Conservation (phyloP, 2,329 filamentous ascomycete species). For the Coniochaeta pulveracea region DNA sequence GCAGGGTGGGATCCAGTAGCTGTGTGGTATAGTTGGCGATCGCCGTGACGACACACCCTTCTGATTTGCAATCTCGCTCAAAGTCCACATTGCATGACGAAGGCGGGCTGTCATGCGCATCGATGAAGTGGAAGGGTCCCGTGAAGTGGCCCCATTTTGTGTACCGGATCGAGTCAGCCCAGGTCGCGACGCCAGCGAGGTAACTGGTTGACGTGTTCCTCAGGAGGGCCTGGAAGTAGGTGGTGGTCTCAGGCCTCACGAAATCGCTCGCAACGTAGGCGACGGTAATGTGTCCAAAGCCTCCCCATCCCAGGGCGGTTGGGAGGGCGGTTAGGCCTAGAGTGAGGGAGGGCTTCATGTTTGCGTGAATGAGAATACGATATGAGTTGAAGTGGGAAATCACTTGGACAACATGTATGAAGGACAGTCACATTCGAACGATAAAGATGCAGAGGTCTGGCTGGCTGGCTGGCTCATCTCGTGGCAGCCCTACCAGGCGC, state of each 20-base stretch:
- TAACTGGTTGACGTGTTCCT: constrained; percentile 43
- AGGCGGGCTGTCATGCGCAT: constrained; percentile 53
- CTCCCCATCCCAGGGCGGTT: constrained; percentile 29
- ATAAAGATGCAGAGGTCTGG: too few species aligned
- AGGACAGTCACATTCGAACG: too few species aligned
- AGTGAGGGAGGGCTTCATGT: constrained; percentile 11
- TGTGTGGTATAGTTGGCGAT: constrained; percentile 50
- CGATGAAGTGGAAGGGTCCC: constrained; percentile 57
- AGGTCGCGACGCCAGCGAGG: constrained; percentile 51
- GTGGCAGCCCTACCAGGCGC: too few species aligned
- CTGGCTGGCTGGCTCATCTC: too few species aligned
- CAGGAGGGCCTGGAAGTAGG: constrained; percentile 46
- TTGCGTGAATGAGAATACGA: too few species aligned
- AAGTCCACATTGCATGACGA: constrained; percentile 43
- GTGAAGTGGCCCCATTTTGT: constrained; percentile 51
- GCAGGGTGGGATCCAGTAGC: constrained; percentile 33
- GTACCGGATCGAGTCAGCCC: constrained; percentile 57
- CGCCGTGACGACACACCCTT: constrained; percentile 51
- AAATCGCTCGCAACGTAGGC: constrained; percentile 52
- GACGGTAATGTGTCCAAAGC: constrained; percentile 54
- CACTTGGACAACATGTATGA: too few species aligned
- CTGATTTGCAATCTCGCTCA: constrained; percentile 48
- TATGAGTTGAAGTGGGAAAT: too few species aligned
- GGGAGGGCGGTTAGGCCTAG: constrained; percentile 19
- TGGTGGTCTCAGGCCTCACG: constrained; percentile 41